phyloP scores from a whole-genome alignment of 805 yeast genomes.

The Metschnikowia kofuensis region DNA sequence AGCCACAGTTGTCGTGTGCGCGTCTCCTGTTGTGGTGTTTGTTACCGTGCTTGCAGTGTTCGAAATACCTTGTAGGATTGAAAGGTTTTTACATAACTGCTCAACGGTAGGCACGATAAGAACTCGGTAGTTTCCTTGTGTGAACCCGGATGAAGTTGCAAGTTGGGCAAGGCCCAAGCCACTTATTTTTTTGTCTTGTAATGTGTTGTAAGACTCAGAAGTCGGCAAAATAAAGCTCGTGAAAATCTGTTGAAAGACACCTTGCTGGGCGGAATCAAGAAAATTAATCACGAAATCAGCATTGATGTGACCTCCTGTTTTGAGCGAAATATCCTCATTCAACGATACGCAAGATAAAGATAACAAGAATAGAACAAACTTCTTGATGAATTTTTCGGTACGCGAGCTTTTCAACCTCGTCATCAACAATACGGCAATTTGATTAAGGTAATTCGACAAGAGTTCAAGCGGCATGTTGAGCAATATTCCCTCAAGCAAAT shows the following conservation, averaged over 20 bases:
- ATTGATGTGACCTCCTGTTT: slow-evolving; percentile 35
- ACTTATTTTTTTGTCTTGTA: slow-evolving; percentile 54
- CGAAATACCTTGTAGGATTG: slow-evolving; percentile 27
- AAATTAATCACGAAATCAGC: slow-evolving; percentile 54
- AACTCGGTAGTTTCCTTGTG: slow-evolving; percentile 18
- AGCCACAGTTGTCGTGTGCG: slow-evolving; percentile 26
- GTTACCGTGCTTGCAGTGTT: slow-evolving; percentile 17
- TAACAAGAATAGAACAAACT: slow-evolving; percentile 63
- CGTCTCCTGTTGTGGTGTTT: slow-evolving; percentile 17
- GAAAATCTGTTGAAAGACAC: slow-evolving; percentile 51
- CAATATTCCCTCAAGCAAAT: slow-evolving; percentile 69
- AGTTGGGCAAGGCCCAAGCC: slow-evolving; percentile 49
- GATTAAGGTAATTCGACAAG: slow-evolving; percentile 56
- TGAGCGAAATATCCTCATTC: slow-evolving; percentile 22
- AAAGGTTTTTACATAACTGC: slow-evolving; percentile 30
- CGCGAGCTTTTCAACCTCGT: slow-evolving; percentile 77
- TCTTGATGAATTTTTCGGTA: slow-evolving; percentile 77
- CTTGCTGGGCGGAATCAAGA: slow-evolving; percentile 70
- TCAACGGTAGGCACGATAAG: slow-evolving; percentile 29
- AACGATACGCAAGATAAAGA: slow-evolving; percentile 44
- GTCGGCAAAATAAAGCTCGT: slow-evolving; percentile 53
- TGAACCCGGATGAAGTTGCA: slow-evolving; percentile 26
- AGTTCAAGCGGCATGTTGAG: slow-evolving; percentile 48
- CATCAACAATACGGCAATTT: slow-evolving; percentile 71
- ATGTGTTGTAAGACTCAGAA: slow-evolving; percentile 44